Conservation (phyloP, 768 basidiomycete species). For the Cubamyces sp. region DNA sequence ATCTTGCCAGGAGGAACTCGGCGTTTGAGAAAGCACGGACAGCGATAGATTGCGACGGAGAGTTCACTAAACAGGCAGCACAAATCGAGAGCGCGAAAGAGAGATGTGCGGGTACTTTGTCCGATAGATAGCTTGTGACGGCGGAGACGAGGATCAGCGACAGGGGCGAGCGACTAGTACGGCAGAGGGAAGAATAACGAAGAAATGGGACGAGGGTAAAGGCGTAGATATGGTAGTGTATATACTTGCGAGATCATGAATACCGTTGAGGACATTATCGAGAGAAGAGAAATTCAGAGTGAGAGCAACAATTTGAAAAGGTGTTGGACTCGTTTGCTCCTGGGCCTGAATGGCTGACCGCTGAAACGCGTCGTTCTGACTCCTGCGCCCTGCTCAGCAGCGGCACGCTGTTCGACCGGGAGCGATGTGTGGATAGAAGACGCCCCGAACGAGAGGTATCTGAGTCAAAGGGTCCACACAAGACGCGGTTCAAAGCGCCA, state of each 20-base stretch:
- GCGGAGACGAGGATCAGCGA: neutral
- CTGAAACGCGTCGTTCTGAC: neutral
- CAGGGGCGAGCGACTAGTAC: neutral
- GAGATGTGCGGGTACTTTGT: neutral
- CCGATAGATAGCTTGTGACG: slow-evolving; percentile 9
- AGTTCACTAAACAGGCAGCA: neutral
- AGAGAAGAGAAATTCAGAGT: too few relatives aligned
- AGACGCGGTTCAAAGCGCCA: too few relatives aligned
- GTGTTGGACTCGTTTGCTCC: too few relatives aligned
- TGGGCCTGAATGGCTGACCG: neutral
- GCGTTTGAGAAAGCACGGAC: neutral
- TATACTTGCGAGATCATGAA: neutral
- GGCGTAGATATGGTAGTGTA: neutral
- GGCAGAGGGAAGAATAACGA: neutral
- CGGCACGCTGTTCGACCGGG: too few relatives aligned
- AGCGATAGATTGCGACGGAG: neutral
- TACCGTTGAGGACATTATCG: neutral
- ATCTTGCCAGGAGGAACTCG: neutral
- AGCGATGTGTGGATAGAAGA: too few relatives aligned
- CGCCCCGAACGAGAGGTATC: too few relatives aligned
- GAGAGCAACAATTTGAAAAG: too few relatives aligned
- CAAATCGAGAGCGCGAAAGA: neutral
- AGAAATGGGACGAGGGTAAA: neutral
- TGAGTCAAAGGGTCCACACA: too few relatives aligned
- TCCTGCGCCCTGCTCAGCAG: neutral